Conservation (phyloP, 2,329 filamentous ascomycete genomes). For the Tolypocladium endophyticum region DNA sequence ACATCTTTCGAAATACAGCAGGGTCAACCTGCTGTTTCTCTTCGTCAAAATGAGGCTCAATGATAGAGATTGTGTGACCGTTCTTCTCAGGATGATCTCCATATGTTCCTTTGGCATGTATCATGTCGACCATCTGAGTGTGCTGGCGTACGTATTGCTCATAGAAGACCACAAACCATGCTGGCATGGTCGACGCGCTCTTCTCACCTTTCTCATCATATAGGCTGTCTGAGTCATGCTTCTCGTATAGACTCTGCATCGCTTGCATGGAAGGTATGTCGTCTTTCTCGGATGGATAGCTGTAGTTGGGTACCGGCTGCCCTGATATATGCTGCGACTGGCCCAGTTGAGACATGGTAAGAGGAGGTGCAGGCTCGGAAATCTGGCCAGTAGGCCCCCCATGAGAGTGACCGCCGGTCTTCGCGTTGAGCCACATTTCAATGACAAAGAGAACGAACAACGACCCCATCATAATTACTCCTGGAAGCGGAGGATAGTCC, state of each 20-base stretch:
- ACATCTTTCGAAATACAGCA: slow-evolving; percentile 46
- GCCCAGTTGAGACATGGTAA: neutral
- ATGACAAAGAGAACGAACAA: slow-evolving; percentile 52
- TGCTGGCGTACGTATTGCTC: slow-evolving; percentile 52
- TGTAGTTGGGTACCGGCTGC: neutral
- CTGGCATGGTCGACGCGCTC: slow-evolving; percentile 35
- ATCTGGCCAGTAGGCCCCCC: slow-evolving; percentile 39
- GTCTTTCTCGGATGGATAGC: neutral
- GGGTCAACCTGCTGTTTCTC: slow-evolving; percentile 34
- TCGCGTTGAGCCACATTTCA: slow-evolving; percentile 50
- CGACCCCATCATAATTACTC: slow-evolving; percentile 55
- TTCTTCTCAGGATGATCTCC: slow-evolving; percentile 15
- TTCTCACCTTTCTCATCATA: slow-evolving; percentile 23
- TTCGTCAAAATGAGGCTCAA: slow-evolving; percentile 19
- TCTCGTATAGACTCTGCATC: neutral
- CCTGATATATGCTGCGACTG: neutral
- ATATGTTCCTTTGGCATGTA: slow-evolving; percentile 22
- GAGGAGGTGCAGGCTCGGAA: neutral
- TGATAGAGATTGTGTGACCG: slow-evolving; percentile 17
- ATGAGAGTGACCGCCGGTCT: slow-evolving; percentile 48
- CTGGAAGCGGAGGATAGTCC: slow-evolving; percentile 50
- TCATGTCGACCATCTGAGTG: slow-evolving; percentile 45
- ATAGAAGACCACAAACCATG: slow-evolving; percentile 54
- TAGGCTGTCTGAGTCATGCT: slow-evolving; percentile 5
- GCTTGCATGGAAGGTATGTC: neutral